Percentiles rank a stretch among this genome's conserved stretches.
phyloP scores from a whole-genome alignment of 257 asterid species.

The Nemophila menziesii region DNA sequence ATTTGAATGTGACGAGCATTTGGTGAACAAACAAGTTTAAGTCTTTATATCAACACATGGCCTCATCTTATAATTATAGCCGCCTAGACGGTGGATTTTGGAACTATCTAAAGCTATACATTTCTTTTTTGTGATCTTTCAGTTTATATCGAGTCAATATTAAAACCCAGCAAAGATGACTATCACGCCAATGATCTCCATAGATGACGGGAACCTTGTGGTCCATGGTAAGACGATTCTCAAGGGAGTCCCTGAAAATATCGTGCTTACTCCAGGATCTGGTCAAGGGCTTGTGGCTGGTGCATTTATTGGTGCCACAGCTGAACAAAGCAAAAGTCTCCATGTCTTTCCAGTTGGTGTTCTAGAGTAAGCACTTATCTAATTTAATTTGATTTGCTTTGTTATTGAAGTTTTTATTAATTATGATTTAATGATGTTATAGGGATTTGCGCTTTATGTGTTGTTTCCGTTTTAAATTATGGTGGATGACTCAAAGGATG shows the following conservation, averaged over 20 bases:
- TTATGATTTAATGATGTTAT: slow-evolving; percentile 6
- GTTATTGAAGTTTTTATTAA: background rate
- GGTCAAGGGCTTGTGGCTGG: slow-evolving; percentile 73
- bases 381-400: too few relatives aligned
- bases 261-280: slow-evolving; percentile 64
- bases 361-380: slow-evolving; percentile 50
- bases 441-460: slow-evolving; percentile 91
- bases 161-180: slow-evolving; percentile 47
- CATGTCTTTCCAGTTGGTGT: slow-evolving; percentile 84
- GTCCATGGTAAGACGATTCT: slow-evolving; percentile 90
- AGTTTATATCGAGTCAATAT: slow-evolving; percentile 26
- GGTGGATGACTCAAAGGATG: slow-evolving; percentile 99
- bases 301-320: slow-evolving; percentile 84
- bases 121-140: too few relatives aligned
- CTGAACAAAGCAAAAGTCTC: slow-evolving; percentile 60
- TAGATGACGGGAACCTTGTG: slow-evolving; percentile 76
- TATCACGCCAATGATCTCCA: slow-evolving; percentile 68
- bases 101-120: too few relatives aligned
- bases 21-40: too few relatives aligned
- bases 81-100: too few relatives aligned
- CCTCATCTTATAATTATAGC: too few relatives aligned
- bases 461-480: slow-evolving; percentile 90
- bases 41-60: too few relatives aligned
- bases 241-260: slow-evolving; percentile 74
- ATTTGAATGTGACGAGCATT: too few relatives aligned